Conservation (phyloP, 108 stramenopile genomes). For the Tribonema minus region DNA sequence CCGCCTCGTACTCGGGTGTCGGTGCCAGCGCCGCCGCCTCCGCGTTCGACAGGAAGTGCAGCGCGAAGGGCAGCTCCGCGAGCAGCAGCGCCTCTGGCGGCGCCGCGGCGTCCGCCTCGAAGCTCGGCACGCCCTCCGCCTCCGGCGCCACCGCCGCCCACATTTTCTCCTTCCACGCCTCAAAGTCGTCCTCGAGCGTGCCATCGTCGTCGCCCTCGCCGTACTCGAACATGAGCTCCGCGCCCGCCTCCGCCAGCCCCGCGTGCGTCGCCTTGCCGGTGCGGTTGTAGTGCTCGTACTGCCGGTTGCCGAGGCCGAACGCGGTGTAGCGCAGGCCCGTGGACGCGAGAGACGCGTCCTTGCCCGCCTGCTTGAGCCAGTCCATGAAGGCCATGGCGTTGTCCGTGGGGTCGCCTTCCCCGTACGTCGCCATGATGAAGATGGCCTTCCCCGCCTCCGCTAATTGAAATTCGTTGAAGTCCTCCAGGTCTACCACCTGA, state of each 20-base stretch:
- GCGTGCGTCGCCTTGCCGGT: slow-evolving; percentile 81
- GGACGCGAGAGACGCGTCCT: slow-evolving; percentile 30
- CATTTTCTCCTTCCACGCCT: slow-evolving; percentile 83
- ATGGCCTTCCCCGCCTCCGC: slow-evolving; percentile 48
- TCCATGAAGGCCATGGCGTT: slow-evolving; percentile 77
- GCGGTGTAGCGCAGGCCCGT: slow-evolving; percentile 68
- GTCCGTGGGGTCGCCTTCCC: slow-evolving; percentile 98
- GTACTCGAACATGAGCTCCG: slow-evolving; percentile 58
- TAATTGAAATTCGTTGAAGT: slow-evolving; percentile 62
- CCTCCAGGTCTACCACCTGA: slow-evolving; percentile 79
- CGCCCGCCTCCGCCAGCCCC: slow-evolving; percentile 70
- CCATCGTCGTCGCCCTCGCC: slow-evolving; percentile 93
- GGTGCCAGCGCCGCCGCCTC: slow-evolving; percentile 17
- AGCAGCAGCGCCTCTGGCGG: no score
- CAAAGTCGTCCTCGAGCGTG: slow-evolving; percentile 93
- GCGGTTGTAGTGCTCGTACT: slow-evolving; percentile 95
- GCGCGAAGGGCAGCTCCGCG: background rate
- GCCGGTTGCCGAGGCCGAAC: slow-evolving; percentile 94
- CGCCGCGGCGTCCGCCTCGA: slow-evolving; percentile 22
- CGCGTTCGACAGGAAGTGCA: slow-evolving; percentile 5
- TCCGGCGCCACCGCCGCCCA: slow-evolving; percentile 61
- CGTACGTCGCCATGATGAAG: slow-evolving; percentile 93
- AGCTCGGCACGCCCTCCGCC: background rate
- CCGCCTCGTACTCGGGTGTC: slow-evolving; percentile 15
- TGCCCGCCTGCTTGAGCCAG: slow-evolving; percentile 61